Evolutionary conservation across 352 stramenopile species (phyloP).

Genomic region (Phytophthora cactorum): DNA sequence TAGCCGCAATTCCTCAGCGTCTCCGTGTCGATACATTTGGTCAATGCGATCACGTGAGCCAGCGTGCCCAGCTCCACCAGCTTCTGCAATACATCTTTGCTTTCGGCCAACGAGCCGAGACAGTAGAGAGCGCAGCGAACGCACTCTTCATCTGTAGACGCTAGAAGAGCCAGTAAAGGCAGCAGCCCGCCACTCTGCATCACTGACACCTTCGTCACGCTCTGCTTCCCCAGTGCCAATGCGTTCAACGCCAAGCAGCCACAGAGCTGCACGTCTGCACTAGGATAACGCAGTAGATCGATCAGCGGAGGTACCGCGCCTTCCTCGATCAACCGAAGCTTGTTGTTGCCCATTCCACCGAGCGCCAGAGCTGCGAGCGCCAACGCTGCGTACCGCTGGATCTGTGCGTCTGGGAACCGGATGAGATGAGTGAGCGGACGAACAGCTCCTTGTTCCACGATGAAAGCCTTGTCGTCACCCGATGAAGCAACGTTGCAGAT

Average conservation of each 20-base stretch:
- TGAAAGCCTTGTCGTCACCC: conserved; percentile 84
- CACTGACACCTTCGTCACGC: conserved; percentile 87
- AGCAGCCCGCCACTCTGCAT: conserved; percentile 92
- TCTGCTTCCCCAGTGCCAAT: conserved; percentile 87
- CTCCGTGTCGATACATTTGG: conserved; percentile 88
- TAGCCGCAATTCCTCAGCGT: conserved; percentile 94
- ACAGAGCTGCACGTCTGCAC: conserved; percentile 93
- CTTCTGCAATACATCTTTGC: conserved; percentile 90
- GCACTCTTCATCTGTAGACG: conserved; percentile 89
- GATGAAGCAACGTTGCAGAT: conserved; percentile 93
- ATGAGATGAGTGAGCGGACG: conserved; percentile 95
- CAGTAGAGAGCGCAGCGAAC: conserved; percentile 92
- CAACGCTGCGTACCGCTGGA: conserved; percentile 95
- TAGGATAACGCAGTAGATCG: conserved; percentile 94
- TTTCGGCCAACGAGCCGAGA: conserved; percentile 93
- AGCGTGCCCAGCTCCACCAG: conserved; percentile 91
- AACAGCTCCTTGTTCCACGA: conserved; percentile 93
- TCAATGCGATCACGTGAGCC: conserved; percentile 83
- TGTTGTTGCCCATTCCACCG: conserved; percentile 93
- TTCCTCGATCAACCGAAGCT: conserved; percentile 92
- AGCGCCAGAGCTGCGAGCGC: conserved; percentile 92
- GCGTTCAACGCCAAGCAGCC: conserved; percentile 93
- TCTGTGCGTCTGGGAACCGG: conserved; percentile 95
- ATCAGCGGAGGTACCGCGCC: conserved; percentile 93
- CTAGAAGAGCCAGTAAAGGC: conserved; percentile 89